Base-by-base conservation (phyloP, 345 rosid species). In the Hibiscus tridactylites region DNA sequence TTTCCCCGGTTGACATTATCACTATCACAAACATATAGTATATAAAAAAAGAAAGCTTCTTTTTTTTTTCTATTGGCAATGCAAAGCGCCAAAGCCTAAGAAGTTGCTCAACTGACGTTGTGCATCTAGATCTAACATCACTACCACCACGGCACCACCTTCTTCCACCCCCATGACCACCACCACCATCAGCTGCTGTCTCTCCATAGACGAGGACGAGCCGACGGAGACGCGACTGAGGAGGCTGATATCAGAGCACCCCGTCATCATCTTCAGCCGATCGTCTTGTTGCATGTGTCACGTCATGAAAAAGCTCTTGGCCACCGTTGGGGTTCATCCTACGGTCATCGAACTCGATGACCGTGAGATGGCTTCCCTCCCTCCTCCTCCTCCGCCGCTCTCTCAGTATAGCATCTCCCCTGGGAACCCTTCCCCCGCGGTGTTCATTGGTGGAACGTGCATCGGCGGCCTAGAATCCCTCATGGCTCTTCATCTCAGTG, bases 281-380 rank as follows among this genome's bases (percentile, higher is more conserved):
- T 81, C 95, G 5, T 82, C 97, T 3, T 94, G 98, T 77, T 94
- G 92, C 88, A 94, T 91, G 98, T 91, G 97, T 81, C 97, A 90
- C 73, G 96, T 90, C 81, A 91, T 94, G 96, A 90, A 86, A 80
- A 88, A 83, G 62, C 91, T 94, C n/a, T 86, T 94, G 13, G 80
- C 89, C 67, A 79, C 85, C 59, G 78, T 91, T 73, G 98, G 98
- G 1, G 98, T 91, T 50, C 83, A 88, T 65, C 98, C 97, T 26
- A 87, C 97, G 42, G 95, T 91, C 74, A 91, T 94, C 82, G 97
- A 94, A 78, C 82, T 94, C 12, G 96, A 91, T 9, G 97, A 91
- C 68, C 83, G 81, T 71, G 97, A 94, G 95, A 78, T 94, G 83
- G 71, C 88, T 33, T 87, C 95, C 33, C 87, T 94, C 37, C 90